phyloP scores from a whole-genome alignment of 257 asterid species.

The Plantago ovata region DNA sequence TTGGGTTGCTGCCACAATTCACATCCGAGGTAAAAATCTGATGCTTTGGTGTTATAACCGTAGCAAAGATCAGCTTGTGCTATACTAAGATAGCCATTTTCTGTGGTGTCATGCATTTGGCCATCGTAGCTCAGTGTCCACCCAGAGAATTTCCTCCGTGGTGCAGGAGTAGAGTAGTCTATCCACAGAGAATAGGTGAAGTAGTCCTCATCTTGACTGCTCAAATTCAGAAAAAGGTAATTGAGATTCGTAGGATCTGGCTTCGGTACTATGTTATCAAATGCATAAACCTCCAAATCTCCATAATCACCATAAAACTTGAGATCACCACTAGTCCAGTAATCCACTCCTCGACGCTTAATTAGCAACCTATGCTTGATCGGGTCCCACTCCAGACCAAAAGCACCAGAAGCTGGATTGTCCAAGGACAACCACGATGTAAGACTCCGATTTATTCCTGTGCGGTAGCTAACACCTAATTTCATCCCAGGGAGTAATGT shows the following conservation, averaged over 20 bases:
- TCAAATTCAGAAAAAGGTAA: slow-evolving; percentile 2
- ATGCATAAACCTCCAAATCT: slow-evolving; percentile 16
- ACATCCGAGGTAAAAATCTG: not conserved
- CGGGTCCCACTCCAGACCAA: slow-evolving; percentile 36
- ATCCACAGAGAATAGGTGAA: slow-evolving; percentile 5
- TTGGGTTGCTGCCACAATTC: slow-evolving; percentile 22
- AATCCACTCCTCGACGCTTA: slow-evolving; percentile 22
- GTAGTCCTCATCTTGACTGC: slow-evolving; percentile 14
- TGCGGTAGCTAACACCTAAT: slow-evolving; percentile 31
- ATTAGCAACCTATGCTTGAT: slow-evolving; percentile 20
- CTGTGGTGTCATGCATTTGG: no score
- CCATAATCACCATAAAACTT: slow-evolving; percentile 18
- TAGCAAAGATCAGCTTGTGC: slow-evolving; percentile 4
- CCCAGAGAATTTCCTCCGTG: not conserved
- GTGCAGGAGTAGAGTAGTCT: slow-evolving; percentile 4
- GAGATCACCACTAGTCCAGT: slow-evolving; percentile 41
- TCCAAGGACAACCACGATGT: slow-evolving; percentile 53
- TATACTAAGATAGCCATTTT: not conserved
- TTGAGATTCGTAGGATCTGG: not conserved
- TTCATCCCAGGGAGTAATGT: slow-evolving; percentile 49
- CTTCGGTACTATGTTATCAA: slow-evolving; percentile 9
- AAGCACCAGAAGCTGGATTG: slow-evolving; percentile 41
- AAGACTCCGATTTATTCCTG: slow-evolving; percentile 32
- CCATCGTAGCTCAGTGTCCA: not conserved
- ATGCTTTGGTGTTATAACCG: slow-evolving; percentile 16